Evolutionary conservation across 2,329 filamentous ascomycete species (phyloP).

Genomic region (Aspergillus sp.): DNA sequence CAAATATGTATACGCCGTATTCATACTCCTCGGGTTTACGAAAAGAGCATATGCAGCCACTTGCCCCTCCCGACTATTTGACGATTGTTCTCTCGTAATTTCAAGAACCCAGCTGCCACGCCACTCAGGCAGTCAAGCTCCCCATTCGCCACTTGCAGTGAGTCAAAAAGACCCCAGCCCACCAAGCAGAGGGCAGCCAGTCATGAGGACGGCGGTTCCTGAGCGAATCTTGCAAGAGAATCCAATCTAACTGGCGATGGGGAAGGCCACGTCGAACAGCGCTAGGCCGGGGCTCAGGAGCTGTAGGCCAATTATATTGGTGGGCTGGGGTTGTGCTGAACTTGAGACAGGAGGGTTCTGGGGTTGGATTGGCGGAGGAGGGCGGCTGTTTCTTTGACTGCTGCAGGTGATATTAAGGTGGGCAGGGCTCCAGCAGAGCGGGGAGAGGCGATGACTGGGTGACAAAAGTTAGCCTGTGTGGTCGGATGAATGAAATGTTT

Average conservation of each 20-base stretch:
- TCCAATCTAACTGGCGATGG: constrained; percentile 18
- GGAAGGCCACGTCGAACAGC: constrained; percentile 24
- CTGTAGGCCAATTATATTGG: constrained; percentile 9
- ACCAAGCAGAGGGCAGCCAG: constrained; percentile 3
- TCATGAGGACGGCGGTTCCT: constrained; percentile 18
- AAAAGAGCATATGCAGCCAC: not conserved
- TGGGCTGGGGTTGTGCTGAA: not conserved
- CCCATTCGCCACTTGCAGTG: not conserved
- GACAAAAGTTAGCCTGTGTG: not conserved
- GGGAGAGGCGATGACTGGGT: not conserved
- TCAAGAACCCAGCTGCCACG: not conserved
- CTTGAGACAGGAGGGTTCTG: constrained; percentile 4
- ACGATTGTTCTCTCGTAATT: not conserved
- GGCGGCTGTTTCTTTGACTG: constrained; percentile 17
- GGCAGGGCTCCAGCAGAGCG: not conserved
- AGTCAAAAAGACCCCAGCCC: not conserved
- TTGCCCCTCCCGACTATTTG: not conserved
- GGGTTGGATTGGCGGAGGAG: constrained; percentile 14
- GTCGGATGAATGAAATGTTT: not conserved
- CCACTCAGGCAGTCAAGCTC: not conserved
- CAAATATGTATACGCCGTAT: not conserved
- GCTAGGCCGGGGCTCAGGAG: constrained; percentile 15
- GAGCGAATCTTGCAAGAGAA: constrained; percentile 17
- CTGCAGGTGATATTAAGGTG: constrained; percentile 14
- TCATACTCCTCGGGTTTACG: too few relatives aligned